Conservation (phyloP, 176 grass and related monocot genomes). For the Zoysia japonica region DNA sequence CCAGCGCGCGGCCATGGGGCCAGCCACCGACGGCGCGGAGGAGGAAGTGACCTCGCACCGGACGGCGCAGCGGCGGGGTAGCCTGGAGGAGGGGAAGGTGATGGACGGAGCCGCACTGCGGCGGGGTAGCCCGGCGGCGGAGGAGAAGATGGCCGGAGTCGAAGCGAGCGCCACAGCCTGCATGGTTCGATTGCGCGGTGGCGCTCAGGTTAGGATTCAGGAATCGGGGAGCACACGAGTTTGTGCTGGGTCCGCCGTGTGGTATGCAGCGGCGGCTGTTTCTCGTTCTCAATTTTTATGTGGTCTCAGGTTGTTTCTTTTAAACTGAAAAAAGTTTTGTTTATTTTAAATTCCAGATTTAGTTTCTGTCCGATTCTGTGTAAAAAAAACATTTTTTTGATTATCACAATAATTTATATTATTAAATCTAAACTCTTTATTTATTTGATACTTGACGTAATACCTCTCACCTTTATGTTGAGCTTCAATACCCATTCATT, state of each 20-base stretch:
- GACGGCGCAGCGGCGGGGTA: constrained; percentile 36
- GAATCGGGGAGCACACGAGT: neutral
- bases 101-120: neutral
- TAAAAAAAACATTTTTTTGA: no score
- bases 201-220: neutral
- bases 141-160: constrained; percentile 19
- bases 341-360: neutral
- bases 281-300: neutral
- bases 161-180: constrained; percentile 1
- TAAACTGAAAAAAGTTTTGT: neutral
- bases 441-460: no score
- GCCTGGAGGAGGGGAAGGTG: neutral
- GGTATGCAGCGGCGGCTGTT: neutral
- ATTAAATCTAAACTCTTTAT: no score
- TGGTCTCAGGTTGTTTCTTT: neutral
- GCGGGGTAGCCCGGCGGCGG: constrained; percentile 9
- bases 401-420: no score
- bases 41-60: constrained; percentile 50
- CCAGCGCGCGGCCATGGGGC: constrained; percentile 65
- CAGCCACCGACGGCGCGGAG: constrained; percentile 34
- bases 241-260: constrained; percentile 9
- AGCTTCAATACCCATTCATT: no score
- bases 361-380: neutral
- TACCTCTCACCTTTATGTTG: no score
- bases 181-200: constrained; percentile 4